These are phyloP conservation scores for Colletotrichum sansevieriae DNA, from an alignment of 2,329 filamentous ascomycete genomes.

Conservation along the genomic window DNA sequence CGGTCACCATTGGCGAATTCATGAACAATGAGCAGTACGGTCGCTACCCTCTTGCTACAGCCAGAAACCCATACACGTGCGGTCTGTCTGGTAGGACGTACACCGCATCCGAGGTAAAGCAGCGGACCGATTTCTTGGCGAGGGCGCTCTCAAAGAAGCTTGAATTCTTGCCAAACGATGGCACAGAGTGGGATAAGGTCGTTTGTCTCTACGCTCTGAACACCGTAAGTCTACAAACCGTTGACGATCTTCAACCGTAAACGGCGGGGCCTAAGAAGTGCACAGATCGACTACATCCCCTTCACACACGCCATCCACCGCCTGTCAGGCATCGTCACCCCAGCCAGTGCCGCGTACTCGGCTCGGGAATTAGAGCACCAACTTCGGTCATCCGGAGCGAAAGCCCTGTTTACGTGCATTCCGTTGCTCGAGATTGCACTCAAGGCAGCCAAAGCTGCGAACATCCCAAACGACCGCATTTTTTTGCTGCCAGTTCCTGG, in stretches of 20 bases:
- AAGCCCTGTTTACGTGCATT: constrained; percentile 77
- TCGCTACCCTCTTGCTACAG: constrained; percentile 71
- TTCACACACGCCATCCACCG: constrained; percentile 81
- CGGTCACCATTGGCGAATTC: constrained; percentile 81
- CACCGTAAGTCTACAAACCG: constrained; percentile 65
- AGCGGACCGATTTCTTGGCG: constrained; percentile 76
- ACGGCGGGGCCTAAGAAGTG: not conserved
- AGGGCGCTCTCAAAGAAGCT: constrained; percentile 78
- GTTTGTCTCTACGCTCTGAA: constrained; percentile 84
- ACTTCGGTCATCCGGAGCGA: constrained; percentile 76
- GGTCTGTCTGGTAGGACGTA: constrained; percentile 79
- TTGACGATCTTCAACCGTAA: not conserved
- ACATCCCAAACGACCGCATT: constrained; percentile 72
- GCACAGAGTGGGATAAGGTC: constrained; percentile 86
- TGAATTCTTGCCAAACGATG: constrained; percentile 76
- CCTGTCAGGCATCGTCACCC: constrained; percentile 79
- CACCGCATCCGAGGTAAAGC: constrained; percentile 71
- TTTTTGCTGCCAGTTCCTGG: constrained; percentile 78
- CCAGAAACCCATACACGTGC: constrained; percentile 81
- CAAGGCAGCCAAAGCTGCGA: constrained; percentile 70
- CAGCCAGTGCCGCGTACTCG: constrained; percentile 82
- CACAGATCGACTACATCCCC: constrained; percentile 79
- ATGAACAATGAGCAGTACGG: constrained; percentile 80
- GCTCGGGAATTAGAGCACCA: constrained; percentile 79
- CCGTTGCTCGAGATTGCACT: constrained; percentile 73